Base-by-base conservation (phyloP, 768 basidiomycete species). In the Lentinus brumalis region DNA sequence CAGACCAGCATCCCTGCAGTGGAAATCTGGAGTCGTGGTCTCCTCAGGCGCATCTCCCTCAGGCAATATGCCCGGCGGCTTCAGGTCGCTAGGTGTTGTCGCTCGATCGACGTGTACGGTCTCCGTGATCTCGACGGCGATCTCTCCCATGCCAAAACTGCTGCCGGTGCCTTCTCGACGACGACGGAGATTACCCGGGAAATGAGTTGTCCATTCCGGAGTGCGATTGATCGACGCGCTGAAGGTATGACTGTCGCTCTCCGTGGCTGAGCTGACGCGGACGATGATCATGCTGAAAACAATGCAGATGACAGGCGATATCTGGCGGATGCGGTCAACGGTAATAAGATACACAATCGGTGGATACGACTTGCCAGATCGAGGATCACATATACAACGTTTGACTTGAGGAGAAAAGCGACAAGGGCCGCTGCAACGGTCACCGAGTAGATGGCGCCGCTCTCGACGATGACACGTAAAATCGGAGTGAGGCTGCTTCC, bases 371-470 rank as follows among this genome's bases (percentile, higher is more conserved):
- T 69, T 12, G 77, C 77, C 68, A 74, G 70, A 63, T 76, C 73
- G 18, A 79, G 63, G 1, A 78, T 57, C 26, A 79, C 67, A 39
- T 74, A 76, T 47, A 75, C 71, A 6, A 66, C 66, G 16, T 75
- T 74, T 26, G 69, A 71, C 15, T 63, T 42, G 6, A 62, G 57
- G 5, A 65, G 55, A 52, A 73, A 77, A 31, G 71, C 70, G 3
- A 73, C 57, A 31, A 79, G 60, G 2, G 73, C 71, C 7, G 71
- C 66, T 32, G 73, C 53, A 50, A 78, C 71, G 1, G 76, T 73
- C 49, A 74, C 0, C 2, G 76, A 75, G 57, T 79, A 79, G 8
- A 79, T 67, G 15, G 67, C 64, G 21, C 77, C 78, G 11, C 76
- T 73, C 53, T 79, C 78, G 47, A 78, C 52, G 50, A 78, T 63